Evolutionary conservation across 495 filamentous ascomycete genomes (phyloP), one percentile per base, ranked within the genome.

Genomic region (Lasiosphaeria hispida): DNA sequence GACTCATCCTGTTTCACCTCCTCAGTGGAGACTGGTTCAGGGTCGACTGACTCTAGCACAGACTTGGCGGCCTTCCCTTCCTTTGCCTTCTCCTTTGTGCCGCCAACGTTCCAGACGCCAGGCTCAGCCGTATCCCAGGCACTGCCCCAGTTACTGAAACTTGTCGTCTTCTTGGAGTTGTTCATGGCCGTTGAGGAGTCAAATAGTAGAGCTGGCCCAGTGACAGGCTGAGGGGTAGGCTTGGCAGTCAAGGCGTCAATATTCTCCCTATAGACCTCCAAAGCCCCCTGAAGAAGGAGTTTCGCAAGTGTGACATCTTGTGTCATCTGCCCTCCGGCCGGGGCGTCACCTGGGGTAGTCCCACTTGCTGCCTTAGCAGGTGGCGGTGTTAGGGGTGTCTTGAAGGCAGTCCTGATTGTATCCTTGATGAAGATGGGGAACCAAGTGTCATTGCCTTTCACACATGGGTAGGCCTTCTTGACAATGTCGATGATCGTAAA

Each of bases 401-500:
- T 39, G n/a, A 55, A 35, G 6, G 52, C 52, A 14, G 40, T 19
- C 23, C 23, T 43, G 17, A 55, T 44, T n/a, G 38, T 55, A 5
- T 4, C 6, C 38, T 55, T 55, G 39, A 55, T 45, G 40, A 45
- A 55, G 38, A 11, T 35, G 10, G 52, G 40, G 23, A 55, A 45
- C 52, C 52, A 55, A 36, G 52, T 45, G 41, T 55, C 52, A 1
- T 44, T 55, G 10, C 19, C 52, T 0, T 0, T 34, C 7, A n/a
- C 6, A 2, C 1, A 8, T 1, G 53, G 53, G 53, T 55, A 55
- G 1, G 41, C 19, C 23, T 47, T n/a, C 1, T 36, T 47, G 41
- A 47, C 41, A 11, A 55, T 47, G n/a, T 55, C 41, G n/a, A 55
- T 47, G 42, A 48, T 47, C 2, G 53, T 55, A 13, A 55, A 47